Evolutionary conservation across 495 filamentous ascomycete genomes (phyloP).

Genomic region (Acidiella bohemica): DNA sequence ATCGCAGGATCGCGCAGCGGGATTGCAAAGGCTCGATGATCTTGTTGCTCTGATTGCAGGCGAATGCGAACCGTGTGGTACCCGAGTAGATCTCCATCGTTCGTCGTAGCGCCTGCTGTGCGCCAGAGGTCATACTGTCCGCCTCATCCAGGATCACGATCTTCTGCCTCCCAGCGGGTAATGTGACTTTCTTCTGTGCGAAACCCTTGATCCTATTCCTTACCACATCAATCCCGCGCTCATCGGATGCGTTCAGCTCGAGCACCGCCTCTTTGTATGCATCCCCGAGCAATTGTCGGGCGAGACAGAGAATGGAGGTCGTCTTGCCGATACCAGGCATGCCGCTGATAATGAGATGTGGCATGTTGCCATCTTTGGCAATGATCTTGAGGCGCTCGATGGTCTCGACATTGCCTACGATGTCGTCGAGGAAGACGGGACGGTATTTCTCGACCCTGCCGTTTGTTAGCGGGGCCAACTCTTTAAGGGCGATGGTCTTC

Average conservation of each 20-base stretch:
- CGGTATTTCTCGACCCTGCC: constrained; percentile 96
- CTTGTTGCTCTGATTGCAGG: constrained; percentile 97
- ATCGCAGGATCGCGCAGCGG: constrained; percentile 90
- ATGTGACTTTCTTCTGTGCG: constrained; percentile 96
- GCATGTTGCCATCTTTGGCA: constrained; percentile 98
- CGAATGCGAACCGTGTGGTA: constrained; percentile 94
- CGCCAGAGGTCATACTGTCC: constrained; percentile 88
- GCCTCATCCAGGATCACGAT: constrained; percentile 96
- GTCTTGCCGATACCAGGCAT: constrained; percentile 99
- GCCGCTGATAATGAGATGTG: constrained; percentile 95
- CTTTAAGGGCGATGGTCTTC: too few species aligned
- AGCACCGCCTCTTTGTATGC: constrained; percentile 96
- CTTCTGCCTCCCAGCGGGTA: constrained; percentile 84
- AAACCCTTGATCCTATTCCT: constrained; percentile 98
- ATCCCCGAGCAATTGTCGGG: constrained; percentile 80
- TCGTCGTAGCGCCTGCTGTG: constrained; percentile 85
- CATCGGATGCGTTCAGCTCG: constrained; percentile 91
- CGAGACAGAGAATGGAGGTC: constrained; percentile 86
- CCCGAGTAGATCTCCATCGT: constrained; percentile 99
- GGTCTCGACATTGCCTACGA: constrained; percentile 95
- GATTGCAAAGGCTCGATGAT: constrained; percentile 98
- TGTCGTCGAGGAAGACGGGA: constrained; percentile 83
- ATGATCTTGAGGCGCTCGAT: constrained; percentile 98
- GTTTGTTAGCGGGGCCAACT: too few species aligned
- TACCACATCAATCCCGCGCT: constrained; percentile 97